phyloP scores from a whole-genome alignment of 2,329 filamentous ascomycete species.

The Gaeumannomyces tritici region DNA sequence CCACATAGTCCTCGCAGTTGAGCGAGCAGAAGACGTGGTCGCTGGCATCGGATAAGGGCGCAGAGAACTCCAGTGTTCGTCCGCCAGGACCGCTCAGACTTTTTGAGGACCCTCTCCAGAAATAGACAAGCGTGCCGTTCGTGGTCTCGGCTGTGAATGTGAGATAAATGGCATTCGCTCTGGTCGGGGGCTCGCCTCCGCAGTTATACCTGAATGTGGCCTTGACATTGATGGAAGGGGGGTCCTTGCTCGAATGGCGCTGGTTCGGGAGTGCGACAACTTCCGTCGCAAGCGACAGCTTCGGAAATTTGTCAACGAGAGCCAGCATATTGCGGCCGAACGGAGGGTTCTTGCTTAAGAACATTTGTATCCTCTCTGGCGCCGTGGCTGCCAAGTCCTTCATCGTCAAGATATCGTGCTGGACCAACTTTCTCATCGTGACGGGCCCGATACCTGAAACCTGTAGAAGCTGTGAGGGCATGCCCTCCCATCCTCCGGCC shows the following conservation, averaged over 20 bases:
- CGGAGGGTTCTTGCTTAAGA: constrained; percentile 71
- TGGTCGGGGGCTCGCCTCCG: constrained; percentile 46
- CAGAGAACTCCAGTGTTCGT: constrained; percentile 46
- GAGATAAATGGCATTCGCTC: constrained; percentile 55
- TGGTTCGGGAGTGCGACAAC: constrained; percentile 20
- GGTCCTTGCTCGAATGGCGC: constrained; percentile 22
- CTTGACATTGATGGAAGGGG: constrained; percentile 51
- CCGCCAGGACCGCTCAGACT: constrained; percentile 52
- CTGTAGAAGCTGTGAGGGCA: constrained; percentile 72
- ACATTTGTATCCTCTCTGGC: constrained; percentile 62
- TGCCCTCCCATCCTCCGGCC: constrained; percentile 73
- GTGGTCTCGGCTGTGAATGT: constrained; percentile 67
- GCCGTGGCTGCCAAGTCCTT: constrained; percentile 59
- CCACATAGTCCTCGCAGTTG: constrained; percentile 78
- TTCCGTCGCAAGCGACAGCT: constrained; percentile 31
- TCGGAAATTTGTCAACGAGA: constrained; percentile 60
- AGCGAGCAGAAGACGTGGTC: constrained; percentile 58
- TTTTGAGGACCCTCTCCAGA: constrained; percentile 51
- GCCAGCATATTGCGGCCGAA: constrained; percentile 65
- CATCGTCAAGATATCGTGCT: constrained; percentile 61
- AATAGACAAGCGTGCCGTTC: constrained; percentile 61
- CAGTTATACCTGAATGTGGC: constrained; percentile 66
- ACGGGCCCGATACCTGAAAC: constrained; percentile 69
- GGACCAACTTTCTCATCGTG: constrained; percentile 63
- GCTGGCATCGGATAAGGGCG: constrained; percentile 36